Evolutionary conservation across 1,284 basidiomycete genomes (phyloP).

Genomic region (Trametes sp.): DNA sequence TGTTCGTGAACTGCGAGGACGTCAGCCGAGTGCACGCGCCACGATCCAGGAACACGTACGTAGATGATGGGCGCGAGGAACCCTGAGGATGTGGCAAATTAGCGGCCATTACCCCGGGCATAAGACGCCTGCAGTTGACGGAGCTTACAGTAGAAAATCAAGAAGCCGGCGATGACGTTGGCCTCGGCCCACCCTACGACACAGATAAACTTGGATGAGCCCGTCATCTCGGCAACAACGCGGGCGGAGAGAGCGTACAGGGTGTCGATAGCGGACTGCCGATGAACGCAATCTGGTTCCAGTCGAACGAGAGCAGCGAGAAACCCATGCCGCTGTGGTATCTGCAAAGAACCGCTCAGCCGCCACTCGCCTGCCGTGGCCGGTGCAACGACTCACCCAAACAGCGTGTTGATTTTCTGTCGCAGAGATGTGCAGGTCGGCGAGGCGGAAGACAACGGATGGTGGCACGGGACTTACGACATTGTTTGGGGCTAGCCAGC

Average conservation of each 20-base stretch:
- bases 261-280: conserved; percentile 57
- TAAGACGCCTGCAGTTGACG: not conserved
- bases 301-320: conserved; percentile 72
- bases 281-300: conserved; percentile 73
- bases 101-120: not conserved
- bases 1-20: conserved; percentile 56
- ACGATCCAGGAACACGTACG: conserved; percentile 33
- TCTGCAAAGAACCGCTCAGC: conserved; percentile 16
- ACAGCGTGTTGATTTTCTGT: conserved; percentile 72
- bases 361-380: not conserved
- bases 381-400: conserved; percentile 70
- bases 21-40: not conserved
- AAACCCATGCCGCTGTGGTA: conserved; percentile 64
- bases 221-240: not conserved
- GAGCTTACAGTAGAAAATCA: conserved; percentile 69
- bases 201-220: not conserved
- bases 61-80: conserved; percentile 75
- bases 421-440: not conserved
- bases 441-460: not conserved
- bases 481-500: conserved; percentile 83
- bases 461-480: conserved; percentile 38
- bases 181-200: conserved; percentile 72
- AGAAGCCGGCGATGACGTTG: conserved; percentile 83
- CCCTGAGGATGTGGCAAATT: conserved; percentile 42
- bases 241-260: conserved; percentile 33